Conservation (phyloP, 2,329 filamentous ascomycete species). For the Aspergillus viridinutans region DNA sequence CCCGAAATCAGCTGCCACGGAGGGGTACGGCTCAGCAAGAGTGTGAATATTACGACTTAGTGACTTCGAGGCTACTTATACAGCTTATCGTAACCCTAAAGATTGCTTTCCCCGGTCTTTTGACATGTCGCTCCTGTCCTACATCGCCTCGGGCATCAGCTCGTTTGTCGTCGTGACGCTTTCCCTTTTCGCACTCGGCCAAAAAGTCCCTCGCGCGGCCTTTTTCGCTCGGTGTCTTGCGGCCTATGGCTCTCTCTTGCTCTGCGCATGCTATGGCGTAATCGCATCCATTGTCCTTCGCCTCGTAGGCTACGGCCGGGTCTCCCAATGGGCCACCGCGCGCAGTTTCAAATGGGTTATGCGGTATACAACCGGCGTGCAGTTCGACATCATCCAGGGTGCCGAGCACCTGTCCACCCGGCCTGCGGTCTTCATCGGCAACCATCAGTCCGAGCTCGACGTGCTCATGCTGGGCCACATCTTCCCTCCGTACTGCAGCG, state of each 20-base stretch:
- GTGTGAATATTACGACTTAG: constrained; percentile 3
- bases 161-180: constrained; percentile 60
- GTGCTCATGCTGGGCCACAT: constrained; percentile 84
- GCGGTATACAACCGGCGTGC: constrained; percentile 69
- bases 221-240: constrained; percentile 46
- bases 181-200: constrained; percentile 42
- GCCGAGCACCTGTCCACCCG: constrained; percentile 61
- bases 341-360: constrained; percentile 77
- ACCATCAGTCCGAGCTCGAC: constrained; percentile 95
- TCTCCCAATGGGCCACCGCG: constrained; percentile 80
- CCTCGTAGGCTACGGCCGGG: constrained; percentile 65
- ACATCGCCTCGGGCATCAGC: constrained; percentile 56
- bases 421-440: constrained; percentile 86
- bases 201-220: constrained; percentile 40
- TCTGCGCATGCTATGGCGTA: constrained; percentile 67
- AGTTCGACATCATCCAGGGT: constrained; percentile 68
- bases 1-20: background rate
- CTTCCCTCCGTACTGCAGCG: constrained; percentile 86
- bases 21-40: background rate
- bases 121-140: constrained; percentile 60
- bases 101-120: constrained; percentile 5
- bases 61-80: constrained; percentile 1
- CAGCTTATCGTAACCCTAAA: constrained; percentile 4
- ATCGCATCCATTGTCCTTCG: constrained; percentile 68
- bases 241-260: constrained; percentile 42